Conservation (phyloP, 2,329 filamentous ascomycete species). For the Claviceps maximensis region DNA sequence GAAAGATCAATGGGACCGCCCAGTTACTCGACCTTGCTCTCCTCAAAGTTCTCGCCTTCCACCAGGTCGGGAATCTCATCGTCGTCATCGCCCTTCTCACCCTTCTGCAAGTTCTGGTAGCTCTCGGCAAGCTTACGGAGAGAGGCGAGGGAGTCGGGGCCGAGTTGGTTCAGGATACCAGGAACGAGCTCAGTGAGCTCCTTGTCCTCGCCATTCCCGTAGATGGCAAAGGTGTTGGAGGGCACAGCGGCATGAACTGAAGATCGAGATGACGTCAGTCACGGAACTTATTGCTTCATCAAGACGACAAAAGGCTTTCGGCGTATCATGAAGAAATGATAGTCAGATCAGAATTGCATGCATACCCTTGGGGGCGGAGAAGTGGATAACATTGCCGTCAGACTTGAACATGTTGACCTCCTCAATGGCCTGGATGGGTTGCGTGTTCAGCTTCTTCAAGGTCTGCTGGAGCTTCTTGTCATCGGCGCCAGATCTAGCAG, state of each 20-base stretch:
- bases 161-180: constrained; percentile 98
- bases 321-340: background rate
- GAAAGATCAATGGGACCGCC: background rate
- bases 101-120: constrained; percentile 99
- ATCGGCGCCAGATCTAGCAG: constrained; percentile 83
- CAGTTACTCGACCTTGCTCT: constrained; percentile 75
- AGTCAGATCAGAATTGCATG: constrained; percentile 10
- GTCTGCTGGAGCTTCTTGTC: constrained; percentile 99
- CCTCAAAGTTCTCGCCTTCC: constrained; percentile 93
- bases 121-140: constrained; percentile 97
- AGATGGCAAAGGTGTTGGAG: constrained; percentile 99
- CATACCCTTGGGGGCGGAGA: constrained; percentile 91
- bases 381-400: constrained; percentile 99
- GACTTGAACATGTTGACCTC: constrained; percentile 99
- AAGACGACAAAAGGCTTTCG: background rate
- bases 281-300: background rate
- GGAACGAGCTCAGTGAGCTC: constrained; percentile 98
- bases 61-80: constrained; percentile 97
- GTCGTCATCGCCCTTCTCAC: constrained; percentile 71
- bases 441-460: constrained; percentile 98
- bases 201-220: constrained; percentile 98
- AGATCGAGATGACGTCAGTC: constrained; percentile 3
- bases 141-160: constrained; percentile 92
- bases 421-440: constrained; percentile 98
- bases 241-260: constrained; percentile 92